Base-by-base conservation (phyloP, 2,329 filamentous ascomycete species). In the Fusarium coicis region DNA sequence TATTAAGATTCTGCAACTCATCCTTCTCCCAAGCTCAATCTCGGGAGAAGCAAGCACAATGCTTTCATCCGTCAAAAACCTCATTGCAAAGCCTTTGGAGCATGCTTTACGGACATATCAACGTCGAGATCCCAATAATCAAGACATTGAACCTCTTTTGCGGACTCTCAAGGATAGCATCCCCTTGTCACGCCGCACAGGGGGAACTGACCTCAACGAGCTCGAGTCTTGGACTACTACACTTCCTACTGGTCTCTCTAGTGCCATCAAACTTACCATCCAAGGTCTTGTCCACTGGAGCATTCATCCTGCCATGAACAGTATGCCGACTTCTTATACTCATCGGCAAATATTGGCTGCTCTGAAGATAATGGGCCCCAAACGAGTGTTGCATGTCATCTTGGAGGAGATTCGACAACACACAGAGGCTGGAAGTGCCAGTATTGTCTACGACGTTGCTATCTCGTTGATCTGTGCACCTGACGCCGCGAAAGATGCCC, bases 11-110 rank as follows among this genome's bases (percentile, higher is more conserved):
- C 84, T 96, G 14, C 90, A 93, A 65, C 87, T 94, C 54, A 88
- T 96, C 21, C 84, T 95, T n/a, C 86, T 89, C 21, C 92, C 92
- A 0, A 89, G 88, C 36, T 91, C 92, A 11, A 91, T 92, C 50
- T 93, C 93, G 0, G 88, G 88, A 39, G 93, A 96, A 77, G 92
- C 93, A 16, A 88, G 86, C 59, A 85, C 88, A 7, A 93, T 94
- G 90, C 88, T 95, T 59, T 86, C 88, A 8, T 90, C 91, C 0
- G 91, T 95, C 19, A 85, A 95, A 40, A 92, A 90, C 40, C 91
- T 94, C 43, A 87, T 94, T 3, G 92, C 92, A 3, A 90, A 89
- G 66, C 90, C 90, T 1, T 82, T 95, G 5, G 91, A 93, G 75
- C 88, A 90, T 67, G 89, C 90, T 4, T 86, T 96, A 19, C 87